These are phyloP conservation scores for Pyricularia sp. DNA, from an alignment of 2,329 filamentous ascomycete genomes.

Conservation along the genomic window DNA sequence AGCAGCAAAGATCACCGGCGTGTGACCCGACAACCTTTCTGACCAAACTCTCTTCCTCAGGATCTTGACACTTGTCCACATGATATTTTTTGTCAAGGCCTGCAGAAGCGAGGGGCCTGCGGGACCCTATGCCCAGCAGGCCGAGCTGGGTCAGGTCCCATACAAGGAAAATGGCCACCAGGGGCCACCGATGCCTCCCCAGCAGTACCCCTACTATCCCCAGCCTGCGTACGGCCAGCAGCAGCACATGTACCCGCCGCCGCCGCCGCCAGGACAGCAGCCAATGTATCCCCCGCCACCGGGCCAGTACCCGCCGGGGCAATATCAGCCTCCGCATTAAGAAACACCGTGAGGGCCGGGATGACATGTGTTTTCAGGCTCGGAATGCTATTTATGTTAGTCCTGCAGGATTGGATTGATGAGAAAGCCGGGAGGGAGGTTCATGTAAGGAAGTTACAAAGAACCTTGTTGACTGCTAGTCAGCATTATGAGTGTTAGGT, in stretches of 20 bases:
- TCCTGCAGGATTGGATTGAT: background rate
- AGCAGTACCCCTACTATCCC: background rate
- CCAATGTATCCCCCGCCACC: background rate
- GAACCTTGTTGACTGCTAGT: background rate
- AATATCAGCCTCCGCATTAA: background rate
- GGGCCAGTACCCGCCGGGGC: background rate
- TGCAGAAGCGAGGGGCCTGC: slow-evolving; percentile 3
- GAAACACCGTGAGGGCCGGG: background rate
- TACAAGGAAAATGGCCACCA: slow-evolving; percentile 5
- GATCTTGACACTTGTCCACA: slow-evolving; percentile 27
- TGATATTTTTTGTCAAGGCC: slow-evolving; percentile 26
- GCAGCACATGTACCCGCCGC: slow-evolving; percentile 3
- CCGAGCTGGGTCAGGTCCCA: slow-evolving; percentile 10
- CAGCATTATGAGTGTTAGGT: background rate
- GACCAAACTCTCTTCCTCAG: slow-evolving; percentile 11
- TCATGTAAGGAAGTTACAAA: background rate
- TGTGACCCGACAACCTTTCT: background rate
- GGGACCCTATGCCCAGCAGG: slow-evolving; percentile 4
- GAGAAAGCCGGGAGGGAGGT: background rate
- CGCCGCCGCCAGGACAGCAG: background rate
- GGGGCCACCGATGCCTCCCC: background rate
- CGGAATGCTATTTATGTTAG: background rate
- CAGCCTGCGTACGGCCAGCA: background rate
- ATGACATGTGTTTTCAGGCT: background rate
- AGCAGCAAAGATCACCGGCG: background rate